Evolutionary conservation across 2,329 filamentous ascomycete species (phyloP).

Genomic region (Endothia cerciana): DNA sequence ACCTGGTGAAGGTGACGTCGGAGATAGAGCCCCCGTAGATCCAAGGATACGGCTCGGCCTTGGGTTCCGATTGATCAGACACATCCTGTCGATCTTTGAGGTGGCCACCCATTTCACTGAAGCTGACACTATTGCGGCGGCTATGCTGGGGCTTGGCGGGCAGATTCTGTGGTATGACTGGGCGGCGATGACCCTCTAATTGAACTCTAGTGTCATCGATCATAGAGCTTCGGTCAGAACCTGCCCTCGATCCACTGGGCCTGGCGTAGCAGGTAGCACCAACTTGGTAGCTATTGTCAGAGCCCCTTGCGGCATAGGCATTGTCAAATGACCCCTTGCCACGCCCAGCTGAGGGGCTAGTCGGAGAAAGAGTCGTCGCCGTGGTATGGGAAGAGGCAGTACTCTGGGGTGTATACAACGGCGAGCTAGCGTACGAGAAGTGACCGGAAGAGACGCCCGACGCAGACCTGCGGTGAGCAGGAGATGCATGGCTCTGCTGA

Average conservation of each 20-base stretch:
- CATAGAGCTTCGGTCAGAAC: too few relatives aligned
- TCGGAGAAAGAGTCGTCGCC: not conserved
- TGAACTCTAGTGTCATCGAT: too few relatives aligned
- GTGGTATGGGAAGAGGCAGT: not conserved
- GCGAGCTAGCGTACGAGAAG: not conserved
- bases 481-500: not conserved
- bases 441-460: not conserved
- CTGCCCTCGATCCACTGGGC: not conserved
- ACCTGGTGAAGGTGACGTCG: not conserved
- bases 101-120: not conserved
- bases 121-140: not conserved
- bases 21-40: not conserved
- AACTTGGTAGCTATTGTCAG: not conserved
- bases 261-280: not conserved
- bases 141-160: not conserved
- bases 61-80: not conserved
- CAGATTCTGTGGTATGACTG: not conserved
- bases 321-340: not conserved
- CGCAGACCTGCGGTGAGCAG: not conserved
- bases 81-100: not conserved
- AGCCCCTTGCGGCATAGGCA: not conserved
- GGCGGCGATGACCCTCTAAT: not conserved
- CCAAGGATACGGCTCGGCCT: not conserved
- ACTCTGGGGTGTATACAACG: not conserved
- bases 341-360: not conserved